phyloP scores from a whole-genome alignment of 2,329 filamentous ascomycete species.

The Colletotrichum cereale region DNA sequence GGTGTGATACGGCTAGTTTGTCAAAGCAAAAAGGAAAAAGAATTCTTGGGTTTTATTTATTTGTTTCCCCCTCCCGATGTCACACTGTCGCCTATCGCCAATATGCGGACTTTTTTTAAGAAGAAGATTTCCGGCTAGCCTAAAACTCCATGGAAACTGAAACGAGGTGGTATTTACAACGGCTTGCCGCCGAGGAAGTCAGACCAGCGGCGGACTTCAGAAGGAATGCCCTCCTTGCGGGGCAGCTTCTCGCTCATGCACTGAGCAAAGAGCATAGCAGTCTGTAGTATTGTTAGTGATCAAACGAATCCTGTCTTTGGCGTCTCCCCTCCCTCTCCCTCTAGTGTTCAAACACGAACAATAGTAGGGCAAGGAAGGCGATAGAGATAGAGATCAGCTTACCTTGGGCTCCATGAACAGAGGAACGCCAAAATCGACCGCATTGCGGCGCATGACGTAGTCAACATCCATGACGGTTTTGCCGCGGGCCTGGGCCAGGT shows the following conservation, averaged over 20 bases:
- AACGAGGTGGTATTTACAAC: conserved; percentile 64
- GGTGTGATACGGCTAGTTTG: too few species aligned
- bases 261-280: conserved; percentile 93
- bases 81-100: conserved; percentile 8
- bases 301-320: not conserved
- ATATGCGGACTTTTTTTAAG: conserved; percentile 14
- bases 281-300: conserved; percentile 67
- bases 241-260: conserved; percentile 98
- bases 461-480: conserved; percentile 91
- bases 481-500: conserved; percentile 85
- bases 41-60: not conserved
- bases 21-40: not conserved
- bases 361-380: not conserved
- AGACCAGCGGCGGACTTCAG: conserved; percentile 93
- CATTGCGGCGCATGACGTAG: conserved; percentile 98
- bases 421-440: conserved; percentile 97
- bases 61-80: not conserved
- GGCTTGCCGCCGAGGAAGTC: conserved; percentile 93
- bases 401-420: conserved; percentile 99
- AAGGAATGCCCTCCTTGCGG: conserved; percentile 86
- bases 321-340: too few species aligned
- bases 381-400: conserved; percentile 43
- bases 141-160: conserved; percentile 15
- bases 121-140: conserved; percentile 23
- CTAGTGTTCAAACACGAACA: not conserved